Conservation (phyloP, 148 eudicot species). For the Nyssa sinensis region DNA sequence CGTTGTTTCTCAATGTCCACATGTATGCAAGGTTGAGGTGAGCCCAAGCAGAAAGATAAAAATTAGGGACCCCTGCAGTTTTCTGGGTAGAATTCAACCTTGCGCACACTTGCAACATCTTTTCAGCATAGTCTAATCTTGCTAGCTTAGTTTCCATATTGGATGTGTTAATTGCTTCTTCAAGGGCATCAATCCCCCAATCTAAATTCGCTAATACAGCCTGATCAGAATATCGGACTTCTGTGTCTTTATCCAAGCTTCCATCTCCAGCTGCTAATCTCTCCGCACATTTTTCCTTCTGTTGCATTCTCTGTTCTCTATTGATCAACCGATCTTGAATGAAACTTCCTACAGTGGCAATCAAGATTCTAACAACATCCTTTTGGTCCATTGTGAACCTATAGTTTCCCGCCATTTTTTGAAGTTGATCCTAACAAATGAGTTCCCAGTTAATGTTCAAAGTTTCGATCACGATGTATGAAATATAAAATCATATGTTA, state of each 20-base stretch:
- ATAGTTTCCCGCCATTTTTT: constrained; percentile 42
- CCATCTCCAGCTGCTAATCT: constrained; percentile 52
- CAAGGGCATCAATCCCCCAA: constrained; percentile 63
- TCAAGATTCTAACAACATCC: constrained; percentile 31
- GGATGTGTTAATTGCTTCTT: constrained; percentile 55
- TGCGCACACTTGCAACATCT: constrained; percentile 62
- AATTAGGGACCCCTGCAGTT: constrained; percentile 57
- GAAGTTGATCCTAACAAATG: not conserved
- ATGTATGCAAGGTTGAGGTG: constrained; percentile 49
- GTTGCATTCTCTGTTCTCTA: constrained; percentile 41
- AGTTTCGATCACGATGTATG: not conserved
- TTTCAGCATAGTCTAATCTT: constrained; percentile 48
- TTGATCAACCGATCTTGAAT: constrained; percentile 45
- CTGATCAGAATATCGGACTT: constrained; percentile 56
- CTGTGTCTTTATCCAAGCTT: constrained; percentile 27
- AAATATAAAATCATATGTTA: not conserved
- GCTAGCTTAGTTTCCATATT: constrained; percentile 52
- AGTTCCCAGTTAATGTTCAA: not conserved
- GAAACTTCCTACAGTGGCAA: constrained; percentile 38
- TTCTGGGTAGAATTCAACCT: constrained; percentile 40
- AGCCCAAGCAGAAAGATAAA: constrained; percentile 62
- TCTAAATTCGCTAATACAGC: constrained; percentile 59
- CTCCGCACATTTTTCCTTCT: constrained; percentile 54
- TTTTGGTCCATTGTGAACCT: constrained; percentile 38
- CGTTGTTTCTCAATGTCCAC: constrained; percentile 37